Base-by-base conservation (phyloP, 331 rosid genomes). In the Erythrophleum ivorense region DNA sequence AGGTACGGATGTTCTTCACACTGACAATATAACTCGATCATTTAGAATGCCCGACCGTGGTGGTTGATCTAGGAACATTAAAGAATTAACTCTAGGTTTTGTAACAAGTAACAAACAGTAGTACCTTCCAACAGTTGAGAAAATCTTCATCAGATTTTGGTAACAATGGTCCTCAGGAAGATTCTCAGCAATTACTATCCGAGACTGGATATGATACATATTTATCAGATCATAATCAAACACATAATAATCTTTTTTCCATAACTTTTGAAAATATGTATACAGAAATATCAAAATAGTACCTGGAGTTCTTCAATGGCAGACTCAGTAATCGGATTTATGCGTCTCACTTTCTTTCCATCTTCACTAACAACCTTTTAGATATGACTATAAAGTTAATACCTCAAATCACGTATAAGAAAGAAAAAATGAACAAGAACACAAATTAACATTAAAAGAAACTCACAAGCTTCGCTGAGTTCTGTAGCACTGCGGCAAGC, bases 121-220 rank as follows among this genome's bases (percentile, higher is more conserved):
- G 73, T 91, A 94, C 98, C 98, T 92, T 83, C 98, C 98, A 82
- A 89, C 96, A 34, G 90, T 78, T 70, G 97, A 92, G 83, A 94
- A 94, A 75, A 94, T 79, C 88, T 92, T 94, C 97, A 92, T 88
- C 68, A 92, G 97, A 88, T 92, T 94, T 83, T 92, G 98, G 88
- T 94, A 97, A 90, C 97, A 92, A 84, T 94, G 98, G 81, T 94
- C 98, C 84, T 94, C 98, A 2, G 98, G 98, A 88, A 94, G 86
- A 83, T 94, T 94, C 87, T 92, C 98, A 58, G 98, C 98, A 43
- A 94, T 88, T 78, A 92, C 88, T 75, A 94, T 89, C 83, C 98
- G 97, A 66, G 96, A 89, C 98, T 94, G 75, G 53, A 76, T 40
- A 63, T 12, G 2, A 5, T 75, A 31, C 79, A 79, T 53, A 59